Conservation (phyloP, 768 basidiomycete species). For the Lepiota venenata region DNA sequence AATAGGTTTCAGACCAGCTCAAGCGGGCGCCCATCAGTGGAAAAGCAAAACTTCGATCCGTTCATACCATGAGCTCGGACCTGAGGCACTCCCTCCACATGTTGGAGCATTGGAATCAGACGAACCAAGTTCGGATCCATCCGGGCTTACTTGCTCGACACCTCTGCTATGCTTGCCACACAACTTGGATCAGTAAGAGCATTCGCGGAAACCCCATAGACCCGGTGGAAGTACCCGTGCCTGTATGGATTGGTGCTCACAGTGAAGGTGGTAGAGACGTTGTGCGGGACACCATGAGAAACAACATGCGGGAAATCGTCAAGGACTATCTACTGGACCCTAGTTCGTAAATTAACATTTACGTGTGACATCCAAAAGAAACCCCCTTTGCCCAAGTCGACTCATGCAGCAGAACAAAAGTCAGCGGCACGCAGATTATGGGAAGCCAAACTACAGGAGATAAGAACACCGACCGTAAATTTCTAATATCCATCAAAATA, state of each 20-base stretch:
- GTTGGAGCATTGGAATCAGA: slow-evolving; percentile 17
- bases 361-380: too few species aligned
- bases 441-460: too few species aligned
- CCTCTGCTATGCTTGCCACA: slow-evolving; percentile 66
- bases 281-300: background rate
- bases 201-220: slow-evolving; percentile 32
- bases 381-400: too few species aligned
- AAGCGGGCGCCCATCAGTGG: slow-evolving; percentile 67
- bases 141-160: slow-evolving; percentile 29
- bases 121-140: slow-evolving; percentile 15
- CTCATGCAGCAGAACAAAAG: too few species aligned
- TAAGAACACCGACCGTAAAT: background rate
- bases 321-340: background rate
- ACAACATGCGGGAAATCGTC: background rate
- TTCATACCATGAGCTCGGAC: slow-evolving; percentile 33
- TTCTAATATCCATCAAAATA: background rate
- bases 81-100: slow-evolving; percentile 25
- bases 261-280: background rate
- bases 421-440: too few species aligned
- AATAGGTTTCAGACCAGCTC: slow-evolving; percentile 47
- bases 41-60: slow-evolving; percentile 72
- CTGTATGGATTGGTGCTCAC: slow-evolving; percentile 31
- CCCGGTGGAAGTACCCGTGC: slow-evolving; percentile 26
- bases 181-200: slow-evolving; percentile 55
- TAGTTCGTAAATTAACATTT: background rate